Percentiles rank a stretch among this genome's conserved stretches.
These are phyloP conservation scores for Glycine tomentella DNA, from an alignment of 306 rosid genomes.

Conservation along the genomic window DNA sequence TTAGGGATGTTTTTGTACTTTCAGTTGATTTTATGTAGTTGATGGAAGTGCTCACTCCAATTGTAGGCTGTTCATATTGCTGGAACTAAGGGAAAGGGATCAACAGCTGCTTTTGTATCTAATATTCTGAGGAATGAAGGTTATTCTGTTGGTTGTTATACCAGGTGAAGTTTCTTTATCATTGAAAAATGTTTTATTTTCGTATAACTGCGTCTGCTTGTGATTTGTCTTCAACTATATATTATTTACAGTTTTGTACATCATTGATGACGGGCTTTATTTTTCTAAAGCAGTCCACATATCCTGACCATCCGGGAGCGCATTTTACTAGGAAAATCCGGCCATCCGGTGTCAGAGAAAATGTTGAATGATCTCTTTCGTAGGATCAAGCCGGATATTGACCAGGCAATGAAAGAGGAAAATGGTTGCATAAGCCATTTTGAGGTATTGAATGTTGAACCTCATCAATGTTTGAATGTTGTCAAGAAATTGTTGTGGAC, in stretches of 20 bases:
- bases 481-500: conserved; percentile 24
- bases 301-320: conserved; percentile 88
- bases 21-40: conserved; percentile 2
- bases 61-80: conserved; percentile 57
- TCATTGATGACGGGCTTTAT: conserved; percentile 50
- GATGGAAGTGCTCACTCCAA: conserved; percentile 19
- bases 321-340: conserved; percentile 72
- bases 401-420: conserved; percentile 68
- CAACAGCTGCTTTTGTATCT: conserved; percentile 77
- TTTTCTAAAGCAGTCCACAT: conserved; percentile 77
- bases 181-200: conserved; percentile 9
- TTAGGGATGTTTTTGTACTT: neutral
- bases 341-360: conserved; percentile 70
- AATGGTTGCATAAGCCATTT: conserved; percentile 79
- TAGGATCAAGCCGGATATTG: conserved; percentile 58
- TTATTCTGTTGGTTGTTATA: conserved; percentile 88
- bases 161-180: conserved; percentile 64
- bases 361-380: conserved; percentile 66
- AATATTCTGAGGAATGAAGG: conserved; percentile 81
- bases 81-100: conserved; percentile 60
- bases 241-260: conserved; percentile 38
- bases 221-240: neutral
- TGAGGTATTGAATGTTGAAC: conserved; percentile 66
- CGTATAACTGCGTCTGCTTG: conserved; percentile 32
- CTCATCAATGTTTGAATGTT: neutral